Evolutionary conservation across 2,329 filamentous ascomycete species (phyloP).

Genomic region (Alternaria metachromatica): DNA sequence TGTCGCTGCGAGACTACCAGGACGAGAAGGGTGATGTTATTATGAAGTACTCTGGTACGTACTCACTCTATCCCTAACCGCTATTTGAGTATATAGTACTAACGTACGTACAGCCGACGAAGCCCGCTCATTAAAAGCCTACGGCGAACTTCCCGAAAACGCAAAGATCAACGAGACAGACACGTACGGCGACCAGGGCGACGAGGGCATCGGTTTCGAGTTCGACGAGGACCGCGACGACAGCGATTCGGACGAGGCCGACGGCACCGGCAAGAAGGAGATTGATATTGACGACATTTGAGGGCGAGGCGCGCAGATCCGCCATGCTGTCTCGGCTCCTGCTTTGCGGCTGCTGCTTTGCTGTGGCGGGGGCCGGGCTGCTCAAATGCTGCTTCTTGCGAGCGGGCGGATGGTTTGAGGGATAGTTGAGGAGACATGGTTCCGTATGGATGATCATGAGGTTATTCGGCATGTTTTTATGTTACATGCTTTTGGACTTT

Average conservation of each 20-base stretch:
- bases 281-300: slow-evolving; percentile 96
- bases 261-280: slow-evolving; percentile 73
- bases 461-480: not conserved
- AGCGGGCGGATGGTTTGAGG: slow-evolving; percentile 44
- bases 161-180: slow-evolving; percentile 99
- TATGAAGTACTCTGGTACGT: slow-evolving; percentile 75
- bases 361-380: slow-evolving; percentile 32
- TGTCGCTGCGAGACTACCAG: slow-evolving; percentile 87
- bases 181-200: slow-evolving; percentile 87
- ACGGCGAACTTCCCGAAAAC: slow-evolving; percentile 94
- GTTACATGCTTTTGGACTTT: not conserved
- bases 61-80: not conserved
- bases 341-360: slow-evolving; percentile 18
- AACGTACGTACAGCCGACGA: slow-evolving; percentile 66
- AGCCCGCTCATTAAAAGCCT: slow-evolving; percentile 92
- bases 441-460: not conserved
- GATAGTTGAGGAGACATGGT: not conserved
- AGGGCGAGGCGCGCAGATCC: slow-evolving; percentile 32
- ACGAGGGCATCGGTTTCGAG: slow-evolving; percentile 95
- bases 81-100: too few relatives aligned
- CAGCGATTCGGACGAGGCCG: slow-evolving; percentile 60
- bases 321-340: slow-evolving; percentile 47
- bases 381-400: slow-evolving; percentile 50
- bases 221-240: slow-evolving; percentile 88
- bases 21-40: slow-evolving; percentile 94